Conservation (phyloP, 345 rosid genomes). For the Diplotaxis tenuifolia region DNA sequence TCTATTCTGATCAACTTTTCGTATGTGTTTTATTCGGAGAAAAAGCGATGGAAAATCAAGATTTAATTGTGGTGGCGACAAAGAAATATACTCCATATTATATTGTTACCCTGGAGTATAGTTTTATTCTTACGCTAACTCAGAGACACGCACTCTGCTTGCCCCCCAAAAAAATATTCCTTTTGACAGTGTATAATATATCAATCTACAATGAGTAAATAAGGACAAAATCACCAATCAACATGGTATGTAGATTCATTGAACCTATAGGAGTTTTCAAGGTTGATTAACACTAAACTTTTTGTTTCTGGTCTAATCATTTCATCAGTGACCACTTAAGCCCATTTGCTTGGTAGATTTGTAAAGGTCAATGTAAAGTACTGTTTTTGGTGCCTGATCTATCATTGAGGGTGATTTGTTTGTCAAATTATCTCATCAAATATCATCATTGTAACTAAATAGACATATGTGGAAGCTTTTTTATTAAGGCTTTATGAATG, state of each 20-base stretch:
- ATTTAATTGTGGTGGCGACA: conserved; percentile 16
- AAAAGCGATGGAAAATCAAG: background rate
- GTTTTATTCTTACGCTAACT: conserved; percentile 32
- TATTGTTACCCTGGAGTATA: conserved; percentile 2
- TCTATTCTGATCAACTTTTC: conserved; percentile 27
- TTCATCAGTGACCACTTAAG: conserved; percentile 15
- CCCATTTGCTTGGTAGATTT: conserved; percentile 14
- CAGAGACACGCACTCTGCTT: conserved; percentile 24
- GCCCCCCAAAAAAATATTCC: conserved; percentile 13
- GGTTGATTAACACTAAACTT: background rate
- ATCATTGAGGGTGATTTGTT: conserved; percentile 16
- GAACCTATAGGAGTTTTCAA: conserved; percentile 24
- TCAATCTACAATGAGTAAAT: conserved; percentile 4
- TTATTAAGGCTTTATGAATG: background rate
- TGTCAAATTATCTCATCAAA: conserved; percentile 18
- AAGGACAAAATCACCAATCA: conserved; percentile 27
- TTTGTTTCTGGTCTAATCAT: conserved; percentile 3
- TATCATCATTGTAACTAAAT: conserved; percentile 11
- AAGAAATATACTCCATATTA: conserved; percentile 17
- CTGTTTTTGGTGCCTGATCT: conserved; percentile 13
- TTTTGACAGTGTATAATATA: background rate
- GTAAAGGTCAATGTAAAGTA: conserved; percentile 19
- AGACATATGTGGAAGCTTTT: background rate
- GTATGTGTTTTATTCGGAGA: conserved; percentile 28
- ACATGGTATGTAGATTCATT: conserved; percentile 23